phyloP scores from a whole-genome alignment of 2,329 filamentous ascomycete genomes.

The Diaporthe ampelina region DNA sequence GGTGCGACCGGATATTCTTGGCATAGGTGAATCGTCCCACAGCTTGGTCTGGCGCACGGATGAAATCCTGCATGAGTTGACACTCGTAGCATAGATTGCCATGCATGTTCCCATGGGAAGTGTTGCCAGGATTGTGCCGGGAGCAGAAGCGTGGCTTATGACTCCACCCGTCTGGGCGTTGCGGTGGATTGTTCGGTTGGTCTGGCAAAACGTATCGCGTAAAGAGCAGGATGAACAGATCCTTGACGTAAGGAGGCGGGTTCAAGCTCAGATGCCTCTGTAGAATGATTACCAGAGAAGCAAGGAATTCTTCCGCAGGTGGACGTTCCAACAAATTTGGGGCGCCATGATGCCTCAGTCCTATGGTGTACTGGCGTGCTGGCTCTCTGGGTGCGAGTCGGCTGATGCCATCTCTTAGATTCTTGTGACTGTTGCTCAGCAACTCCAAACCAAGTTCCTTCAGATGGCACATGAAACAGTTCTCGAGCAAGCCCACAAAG shows the following conservation, averaged over 20 bases:
- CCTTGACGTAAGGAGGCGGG: background rate
- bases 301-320: background rate
- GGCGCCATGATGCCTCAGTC: background rate
- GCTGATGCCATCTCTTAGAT: background rate
- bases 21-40: background rate
- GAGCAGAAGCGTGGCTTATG: constrained; percentile 11
- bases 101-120: background rate
- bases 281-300: background rate
- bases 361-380: background rate
- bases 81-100: background rate
- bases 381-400: background rate
- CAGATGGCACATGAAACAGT: background rate
- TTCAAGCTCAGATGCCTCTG: background rate
- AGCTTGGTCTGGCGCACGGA: background rate
- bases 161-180: background rate
- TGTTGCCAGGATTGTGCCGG: background rate
- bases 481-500: background rate
- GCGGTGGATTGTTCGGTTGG: background rate
- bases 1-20: background rate
- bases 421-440: background rate
- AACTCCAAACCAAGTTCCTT: background rate
- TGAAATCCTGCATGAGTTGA: background rate
- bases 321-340: background rate
- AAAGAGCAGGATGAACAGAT: constrained; percentile 5
- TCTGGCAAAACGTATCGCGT: background rate